phyloP scores from a whole-genome alignment of 176 grass and related monocot genomes.

The Alloteropsis semialata region DNA sequence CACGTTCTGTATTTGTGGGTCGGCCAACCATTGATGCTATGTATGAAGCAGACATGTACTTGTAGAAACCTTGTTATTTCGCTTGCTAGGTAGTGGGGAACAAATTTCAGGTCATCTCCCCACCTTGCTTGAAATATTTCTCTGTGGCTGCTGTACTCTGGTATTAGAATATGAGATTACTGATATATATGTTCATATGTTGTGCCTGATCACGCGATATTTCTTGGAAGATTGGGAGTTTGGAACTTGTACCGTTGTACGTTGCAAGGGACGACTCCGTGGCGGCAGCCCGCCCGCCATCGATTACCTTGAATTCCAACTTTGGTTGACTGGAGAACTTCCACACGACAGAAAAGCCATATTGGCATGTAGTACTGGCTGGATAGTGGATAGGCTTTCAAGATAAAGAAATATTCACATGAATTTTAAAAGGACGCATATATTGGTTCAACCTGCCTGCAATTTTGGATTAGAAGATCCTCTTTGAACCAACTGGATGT shows the following conservation, averaged over 20 bases:
- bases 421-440: not conserved
- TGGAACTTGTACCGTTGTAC: not conserved
- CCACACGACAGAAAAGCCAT: not conserved
- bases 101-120: not conserved
- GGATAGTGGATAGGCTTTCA: too few relatives aligned
- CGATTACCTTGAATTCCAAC: not conserved
- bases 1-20: not conserved
- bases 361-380: too few relatives aligned
- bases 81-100: not conserved
- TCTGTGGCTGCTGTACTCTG: not conserved
- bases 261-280: not conserved
- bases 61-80: not conserved
- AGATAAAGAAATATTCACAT: not conserved
- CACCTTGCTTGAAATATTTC: not conserved
- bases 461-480: not conserved
- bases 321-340: not conserved
- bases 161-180: not conserved
- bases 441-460: not conserved
- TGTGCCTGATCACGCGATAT: not conserved
- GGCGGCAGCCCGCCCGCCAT: not conserved
- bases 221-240: not conserved
- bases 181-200: conserved; percentile 1
- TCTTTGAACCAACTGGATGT: not conserved
- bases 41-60: not conserved
- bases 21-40: not conserved